These are phyloP conservation scores for Talaromyces sp. DNA, from an alignment of 2,329 filamentous ascomycete genomes.

Conservation along the genomic window DNA sequence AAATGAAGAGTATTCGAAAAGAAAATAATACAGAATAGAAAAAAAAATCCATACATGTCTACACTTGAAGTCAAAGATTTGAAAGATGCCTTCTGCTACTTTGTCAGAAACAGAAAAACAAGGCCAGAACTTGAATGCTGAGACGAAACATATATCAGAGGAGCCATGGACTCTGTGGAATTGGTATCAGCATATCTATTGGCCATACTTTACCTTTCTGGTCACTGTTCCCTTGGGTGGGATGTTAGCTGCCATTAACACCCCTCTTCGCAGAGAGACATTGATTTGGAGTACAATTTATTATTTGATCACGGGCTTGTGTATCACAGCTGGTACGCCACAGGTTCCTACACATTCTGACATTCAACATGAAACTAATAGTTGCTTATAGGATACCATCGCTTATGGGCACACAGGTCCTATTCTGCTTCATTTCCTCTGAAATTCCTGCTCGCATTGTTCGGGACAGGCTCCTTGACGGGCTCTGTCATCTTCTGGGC, in stretches of 20 bases:
- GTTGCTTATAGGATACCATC: constrained; percentile 57
- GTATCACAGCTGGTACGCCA: constrained; percentile 66
- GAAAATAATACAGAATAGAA: too few species aligned
- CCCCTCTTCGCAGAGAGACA: constrained; percentile 66
- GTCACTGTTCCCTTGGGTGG: constrained; percentile 69
- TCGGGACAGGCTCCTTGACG: constrained; percentile 76
- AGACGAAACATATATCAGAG: constrained; percentile 65
- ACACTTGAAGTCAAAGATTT: not conserved
- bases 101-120: not conserved
- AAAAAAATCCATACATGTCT: not conserved
- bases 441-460: constrained; percentile 73
- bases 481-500: constrained; percentile 88
- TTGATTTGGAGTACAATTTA: constrained; percentile 67
- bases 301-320: constrained; percentile 77
- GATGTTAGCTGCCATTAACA: constrained; percentile 69
- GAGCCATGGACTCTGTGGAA: constrained; percentile 72
- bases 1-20: too few species aligned
- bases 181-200: constrained; percentile 90
- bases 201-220: constrained; percentile 80
- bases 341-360: not conserved
- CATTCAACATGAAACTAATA: not conserved
- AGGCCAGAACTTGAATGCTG: constrained; percentile 10
- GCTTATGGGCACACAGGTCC: constrained; percentile 79
- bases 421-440: constrained; percentile 75
- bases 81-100: not conserved